A percentile compares a stretch with the other conserved stretches of the same genome.
phyloP scores from a whole-genome alignment of 225 moss, liverwort and hornwort species.

The Ulota crispa region DNA sequence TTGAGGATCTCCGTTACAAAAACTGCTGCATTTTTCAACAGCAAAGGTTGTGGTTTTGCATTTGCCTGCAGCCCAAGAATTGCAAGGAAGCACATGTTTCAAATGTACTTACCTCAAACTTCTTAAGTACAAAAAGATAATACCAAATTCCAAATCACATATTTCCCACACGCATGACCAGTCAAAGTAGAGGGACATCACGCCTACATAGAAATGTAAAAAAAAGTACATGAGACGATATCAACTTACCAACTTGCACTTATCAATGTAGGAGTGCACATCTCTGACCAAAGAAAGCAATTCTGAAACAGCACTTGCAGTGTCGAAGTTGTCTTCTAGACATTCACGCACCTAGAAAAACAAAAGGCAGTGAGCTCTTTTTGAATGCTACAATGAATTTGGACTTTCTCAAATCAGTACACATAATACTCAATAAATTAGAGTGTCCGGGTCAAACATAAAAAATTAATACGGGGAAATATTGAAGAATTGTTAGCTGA shows the following conservation, averaged over 20 bases:
- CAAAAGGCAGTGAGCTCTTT: conserved; percentile 6
- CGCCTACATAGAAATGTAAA: neutral
- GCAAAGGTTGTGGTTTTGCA: conserved; percentile 34
- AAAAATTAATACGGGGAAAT: neutral
- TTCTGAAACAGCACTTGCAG: conserved; percentile 71
- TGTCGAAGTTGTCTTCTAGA: conserved; percentile 93
- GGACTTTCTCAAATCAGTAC: neutral
- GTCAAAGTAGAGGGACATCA: neutral
- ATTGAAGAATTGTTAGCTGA: neutral
- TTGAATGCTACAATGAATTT: neutral
- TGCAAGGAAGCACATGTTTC: neutral
- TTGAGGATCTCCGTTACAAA: conserved; percentile 71
- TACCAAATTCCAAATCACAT: neutral
- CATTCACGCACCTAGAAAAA: conserved; percentile 59
- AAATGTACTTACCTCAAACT: neutral
- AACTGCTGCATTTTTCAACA: conserved; percentile 62
- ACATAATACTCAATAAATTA: neutral
- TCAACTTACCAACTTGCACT: conserved; percentile 62
- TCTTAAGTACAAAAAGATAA: neutral
- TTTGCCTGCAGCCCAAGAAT: conserved; percentile 34
- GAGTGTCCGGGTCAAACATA: neutral
- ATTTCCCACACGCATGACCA: neutral
- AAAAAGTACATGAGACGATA: neutral
- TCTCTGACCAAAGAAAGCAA: conserved; percentile 74
- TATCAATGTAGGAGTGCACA: conserved; percentile 69